Percentiles rank a stretch among this genome's conserved stretches.
Conservation (phyloP, 2,329 filamentous ascomycete genomes). For the Pleomassaria siparia region DNA sequence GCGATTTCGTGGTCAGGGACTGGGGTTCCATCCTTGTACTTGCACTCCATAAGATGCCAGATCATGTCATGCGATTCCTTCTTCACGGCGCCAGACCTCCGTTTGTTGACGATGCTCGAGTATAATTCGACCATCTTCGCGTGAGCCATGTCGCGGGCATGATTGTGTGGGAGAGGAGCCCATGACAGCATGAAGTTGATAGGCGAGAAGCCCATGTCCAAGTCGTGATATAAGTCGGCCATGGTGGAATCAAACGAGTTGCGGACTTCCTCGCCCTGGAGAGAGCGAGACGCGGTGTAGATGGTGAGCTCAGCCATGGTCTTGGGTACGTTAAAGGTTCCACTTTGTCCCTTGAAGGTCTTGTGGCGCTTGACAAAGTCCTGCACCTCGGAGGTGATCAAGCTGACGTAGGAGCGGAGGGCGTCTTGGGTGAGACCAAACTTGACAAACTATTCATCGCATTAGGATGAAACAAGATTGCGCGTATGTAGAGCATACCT, state of each 20-base stretch:
- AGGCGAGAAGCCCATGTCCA: constrained; percentile 86
- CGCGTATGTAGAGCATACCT: constrained; percentile 55
- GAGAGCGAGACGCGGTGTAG: constrained; percentile 81
- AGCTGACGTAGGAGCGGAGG: constrained; percentile 73
- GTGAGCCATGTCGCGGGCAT: constrained; percentile 76
- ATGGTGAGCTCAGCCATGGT: constrained; percentile 85
- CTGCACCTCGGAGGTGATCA: constrained; percentile 74
- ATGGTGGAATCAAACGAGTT: constrained; percentile 78
- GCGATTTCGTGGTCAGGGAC: constrained; percentile 85
- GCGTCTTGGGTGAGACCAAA: constrained; percentile 74
- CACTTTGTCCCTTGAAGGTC: constrained; percentile 67
- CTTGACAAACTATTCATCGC: constrained; percentile 68
- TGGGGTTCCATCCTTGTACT: constrained; percentile 77
- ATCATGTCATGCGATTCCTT: constrained; percentile 72
- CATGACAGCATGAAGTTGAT: constrained; percentile 91
- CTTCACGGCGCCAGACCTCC: constrained; percentile 58
- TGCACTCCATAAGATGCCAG: constrained; percentile 83
- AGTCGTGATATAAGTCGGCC: constrained; percentile 80
- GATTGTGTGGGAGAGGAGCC: constrained; percentile 87
- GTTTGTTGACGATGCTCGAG: constrained; percentile 76
- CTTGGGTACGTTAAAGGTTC: constrained; percentile 70
- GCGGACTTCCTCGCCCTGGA: constrained; percentile 83
- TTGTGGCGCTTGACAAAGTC: constrained; percentile 70
- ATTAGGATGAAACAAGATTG: constrained; percentile 9
- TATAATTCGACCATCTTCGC: constrained; percentile 79